phyloP scores from a whole-genome alignment of 2,329 filamentous ascomycete species.

The Didymosphaeria variabile region DNA sequence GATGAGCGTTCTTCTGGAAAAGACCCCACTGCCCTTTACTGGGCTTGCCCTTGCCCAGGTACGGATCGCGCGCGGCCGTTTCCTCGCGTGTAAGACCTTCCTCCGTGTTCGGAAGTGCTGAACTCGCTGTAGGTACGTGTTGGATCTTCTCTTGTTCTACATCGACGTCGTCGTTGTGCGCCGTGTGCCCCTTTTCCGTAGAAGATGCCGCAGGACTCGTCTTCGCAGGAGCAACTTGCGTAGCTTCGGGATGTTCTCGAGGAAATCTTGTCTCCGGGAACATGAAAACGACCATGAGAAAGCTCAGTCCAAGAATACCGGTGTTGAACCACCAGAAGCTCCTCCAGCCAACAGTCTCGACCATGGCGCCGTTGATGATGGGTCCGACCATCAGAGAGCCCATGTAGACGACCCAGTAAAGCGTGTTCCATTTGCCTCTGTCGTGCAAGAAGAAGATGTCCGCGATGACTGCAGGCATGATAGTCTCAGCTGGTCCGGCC shows the following conservation, averaged over 20 bases:
- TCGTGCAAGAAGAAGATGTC: constrained; percentile 73
- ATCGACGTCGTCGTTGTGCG: constrained; percentile 22
- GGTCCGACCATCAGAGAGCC: constrained; percentile 67
- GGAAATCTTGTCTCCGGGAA: constrained; percentile 72
- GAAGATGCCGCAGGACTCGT: constrained; percentile 13
- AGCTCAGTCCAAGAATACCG: constrained; percentile 60
- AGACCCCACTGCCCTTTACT: constrained; percentile 65
- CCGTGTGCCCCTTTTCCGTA: constrained; percentile 32
- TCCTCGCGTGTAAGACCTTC: constrained; percentile 38
- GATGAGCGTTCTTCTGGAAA: constrained; percentile 60
- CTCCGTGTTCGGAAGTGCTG: constrained; percentile 27
- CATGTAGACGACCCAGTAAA: constrained; percentile 71
- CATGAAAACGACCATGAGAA: constrained; percentile 64
- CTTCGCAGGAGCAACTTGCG: constrained; percentile 28
- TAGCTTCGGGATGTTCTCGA: constrained; percentile 47
- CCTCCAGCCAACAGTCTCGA: constrained; percentile 65
- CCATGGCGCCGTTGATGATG: constrained; percentile 69
- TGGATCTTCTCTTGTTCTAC: constrained; percentile 35
- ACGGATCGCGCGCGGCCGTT: constrained; percentile 61
- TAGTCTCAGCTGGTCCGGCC: constrained; percentile 69
- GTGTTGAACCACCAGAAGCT: constrained; percentile 74
- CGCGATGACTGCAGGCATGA: constrained; percentile 69
- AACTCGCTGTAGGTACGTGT: constrained; percentile 32
- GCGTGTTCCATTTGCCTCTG: constrained; percentile 68
- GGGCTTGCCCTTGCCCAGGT: constrained; percentile 64